phyloP scores from a whole-genome alignment of 768 basidiomycete species.

The Mycena venus region DNA sequence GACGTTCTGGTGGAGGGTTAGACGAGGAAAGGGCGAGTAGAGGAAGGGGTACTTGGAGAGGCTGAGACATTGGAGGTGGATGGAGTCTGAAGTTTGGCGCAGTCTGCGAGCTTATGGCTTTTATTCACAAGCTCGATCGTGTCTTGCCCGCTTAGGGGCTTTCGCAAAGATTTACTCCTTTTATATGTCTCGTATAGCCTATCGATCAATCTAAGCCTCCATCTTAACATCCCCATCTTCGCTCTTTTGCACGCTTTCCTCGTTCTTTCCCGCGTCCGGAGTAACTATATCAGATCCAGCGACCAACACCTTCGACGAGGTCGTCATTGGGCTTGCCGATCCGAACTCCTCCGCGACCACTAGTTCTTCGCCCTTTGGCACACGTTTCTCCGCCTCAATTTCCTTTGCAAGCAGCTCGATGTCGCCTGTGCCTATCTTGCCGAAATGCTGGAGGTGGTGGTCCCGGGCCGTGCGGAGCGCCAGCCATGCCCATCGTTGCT shows the following conservation, averaged over 20 bases:
- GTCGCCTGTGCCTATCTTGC: slow-evolving; percentile 87
- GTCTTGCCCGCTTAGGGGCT: slow-evolving; percentile 15
- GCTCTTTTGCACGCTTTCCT: slow-evolving; percentile 29
- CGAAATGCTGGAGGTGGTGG: slow-evolving; percentile 80
- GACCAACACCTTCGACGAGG: slow-evolving; percentile 38
- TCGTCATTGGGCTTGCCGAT: slow-evolving; percentile 49
- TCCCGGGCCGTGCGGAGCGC: slow-evolving; percentile 84
- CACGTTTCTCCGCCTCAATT: slow-evolving; percentile 63
- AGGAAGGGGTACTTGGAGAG: slow-evolving; percentile 10
- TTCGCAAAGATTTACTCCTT: slow-evolving; percentile 1
- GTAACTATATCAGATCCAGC: slow-evolving; percentile 30
- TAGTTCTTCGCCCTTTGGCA: slow-evolving; percentile 53
- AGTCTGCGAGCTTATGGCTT: background rate
- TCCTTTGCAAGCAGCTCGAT: slow-evolving; percentile 65
- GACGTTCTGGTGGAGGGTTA: slow-evolving; percentile 25
- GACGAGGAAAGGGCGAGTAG: background rate
- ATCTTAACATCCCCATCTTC: slow-evolving; percentile 63
- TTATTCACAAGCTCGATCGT: background rate
- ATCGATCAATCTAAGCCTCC: slow-evolving; percentile 52
- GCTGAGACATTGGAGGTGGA: slow-evolving; percentile 34
- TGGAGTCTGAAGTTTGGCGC: background rate
- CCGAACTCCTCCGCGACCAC: slow-evolving; percentile 46
- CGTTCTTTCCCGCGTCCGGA: slow-evolving; percentile 6
- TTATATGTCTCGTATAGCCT: slow-evolving; percentile 20
- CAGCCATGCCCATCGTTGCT: slow-evolving; percentile 85